A percentile compares a stretch with the other conserved stretches of the same genome.
phyloP scores from a whole-genome alignment of 2,329 filamentous ascomycete genomes.

The Fusarium cyanostomum region DNA sequence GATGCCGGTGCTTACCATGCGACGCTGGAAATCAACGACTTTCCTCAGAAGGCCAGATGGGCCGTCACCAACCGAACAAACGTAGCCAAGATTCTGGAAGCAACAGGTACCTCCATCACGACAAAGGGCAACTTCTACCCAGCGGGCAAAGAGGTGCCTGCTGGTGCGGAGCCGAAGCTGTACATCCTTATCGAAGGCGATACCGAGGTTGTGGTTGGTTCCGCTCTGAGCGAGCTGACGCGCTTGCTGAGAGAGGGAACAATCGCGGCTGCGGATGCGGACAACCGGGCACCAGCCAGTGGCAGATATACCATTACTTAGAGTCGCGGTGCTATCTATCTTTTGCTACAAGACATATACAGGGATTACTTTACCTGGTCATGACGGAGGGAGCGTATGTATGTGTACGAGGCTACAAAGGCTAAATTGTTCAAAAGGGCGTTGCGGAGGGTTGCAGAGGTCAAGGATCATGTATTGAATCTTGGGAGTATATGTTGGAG shows the following conservation, averaged over 20 bases:
- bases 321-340: slow-evolving; percentile 20
- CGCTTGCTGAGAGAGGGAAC: slow-evolving; percentile 90
- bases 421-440: background rate
- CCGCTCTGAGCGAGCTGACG: slow-evolving; percentile 90
- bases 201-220: slow-evolving; percentile 89
- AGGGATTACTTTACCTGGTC: background rate
- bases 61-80: slow-evolving; percentile 98
- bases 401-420: background rate
- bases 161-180: slow-evolving; percentile 85
- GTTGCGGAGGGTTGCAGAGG: slow-evolving; percentile 3
- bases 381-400: background rate
- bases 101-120: slow-evolving; percentile 94
- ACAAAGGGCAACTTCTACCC: slow-evolving; percentile 95
- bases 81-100: slow-evolving; percentile 96
- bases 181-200: slow-evolving; percentile 99
- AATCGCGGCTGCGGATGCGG: slow-evolving; percentile 86
- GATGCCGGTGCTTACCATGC: slow-evolving; percentile 97
- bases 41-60: slow-evolving; percentile 98
- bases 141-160: slow-evolving; percentile 79
- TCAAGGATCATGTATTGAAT: slow-evolving; percentile 9
- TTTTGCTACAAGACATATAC: background rate
- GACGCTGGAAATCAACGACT: slow-evolving; percentile 98
- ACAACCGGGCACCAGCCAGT: slow-evolving; percentile 78
- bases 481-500: slow-evolving; percentile 33
- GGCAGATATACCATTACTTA: slow-evolving; percentile 89